Percentiles rank a stretch among this genome's conserved stretches.
These are phyloP conservation scores for Stentor roeselii DNA, from an alignment of 73 alveolate species.

Conservation along the genomic window DNA sequence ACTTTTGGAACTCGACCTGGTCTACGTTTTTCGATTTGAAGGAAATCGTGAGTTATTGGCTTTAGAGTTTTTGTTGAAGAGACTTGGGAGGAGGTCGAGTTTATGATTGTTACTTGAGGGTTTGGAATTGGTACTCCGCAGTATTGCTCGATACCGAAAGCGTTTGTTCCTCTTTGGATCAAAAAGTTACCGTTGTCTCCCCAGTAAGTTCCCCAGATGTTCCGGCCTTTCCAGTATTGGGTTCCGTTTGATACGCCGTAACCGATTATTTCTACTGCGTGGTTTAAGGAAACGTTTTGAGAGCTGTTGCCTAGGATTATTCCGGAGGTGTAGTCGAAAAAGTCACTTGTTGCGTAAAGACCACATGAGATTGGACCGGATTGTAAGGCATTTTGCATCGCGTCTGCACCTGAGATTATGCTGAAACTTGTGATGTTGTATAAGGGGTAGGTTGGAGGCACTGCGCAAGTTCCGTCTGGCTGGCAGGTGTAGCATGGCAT, in stretches of 20 bases:
- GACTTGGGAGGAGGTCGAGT: background rate
- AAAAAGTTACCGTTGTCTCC: constrained; percentile 74
- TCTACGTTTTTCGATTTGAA: background rate
- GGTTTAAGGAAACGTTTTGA: constrained; percentile 57
- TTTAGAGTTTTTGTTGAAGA: background rate
- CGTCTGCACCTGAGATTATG: constrained; percentile 49
- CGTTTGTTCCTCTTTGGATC: constrained; percentile 52
- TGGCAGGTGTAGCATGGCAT: constrained; percentile 34
- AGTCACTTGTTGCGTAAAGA: constrained; percentile 45
- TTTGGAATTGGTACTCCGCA: constrained; percentile 52
- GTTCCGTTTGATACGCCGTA: constrained; percentile 84
- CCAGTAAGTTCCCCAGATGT: constrained; percentile 79
- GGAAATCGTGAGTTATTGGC: background rate
- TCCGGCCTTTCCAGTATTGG: constrained; percentile 62
- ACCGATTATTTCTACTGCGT: constrained; percentile 72
- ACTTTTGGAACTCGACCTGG: constrained; percentile 52
- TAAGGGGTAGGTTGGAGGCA: constrained; percentile 40
- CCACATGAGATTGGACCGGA: constrained; percentile 86
- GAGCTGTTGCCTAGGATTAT: background rate
- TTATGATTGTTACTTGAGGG: background rate
- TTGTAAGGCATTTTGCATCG: constrained; percentile 60
- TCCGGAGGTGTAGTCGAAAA: constrained; percentile 41
- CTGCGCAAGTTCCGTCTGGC: constrained; percentile 59
- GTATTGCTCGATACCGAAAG: constrained; percentile 50
- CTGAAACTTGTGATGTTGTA: constrained; percentile 55